A percentile compares a stretch with the other conserved stretches of the same genome.
Conservation (phyloP, 2,329 filamentous ascomycete genomes). For the Lasiodiplodia hormozganensis region DNA sequence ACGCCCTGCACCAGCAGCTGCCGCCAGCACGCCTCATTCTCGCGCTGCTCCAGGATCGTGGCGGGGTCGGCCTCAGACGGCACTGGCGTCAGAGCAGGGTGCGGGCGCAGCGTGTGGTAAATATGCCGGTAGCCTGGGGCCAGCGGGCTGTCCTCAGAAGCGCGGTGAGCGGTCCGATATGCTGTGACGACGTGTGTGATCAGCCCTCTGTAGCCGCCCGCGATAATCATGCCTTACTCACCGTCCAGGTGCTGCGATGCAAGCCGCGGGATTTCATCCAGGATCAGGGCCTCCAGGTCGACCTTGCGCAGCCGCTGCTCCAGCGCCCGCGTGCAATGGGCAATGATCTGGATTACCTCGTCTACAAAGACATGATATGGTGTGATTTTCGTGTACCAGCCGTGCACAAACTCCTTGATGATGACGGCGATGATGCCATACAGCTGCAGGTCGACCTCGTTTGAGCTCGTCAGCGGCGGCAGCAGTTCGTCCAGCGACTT, state of each 20-base stretch:
- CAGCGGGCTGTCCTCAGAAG: slow-evolving; percentile 65
- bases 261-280: slow-evolving; percentile 87
- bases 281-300: slow-evolving; percentile 79
- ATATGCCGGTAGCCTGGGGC: slow-evolving; percentile 69
- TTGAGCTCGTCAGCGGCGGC: slow-evolving; percentile 90
- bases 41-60: slow-evolving; percentile 66
- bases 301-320: slow-evolving; percentile 85
- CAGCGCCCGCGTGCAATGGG: slow-evolving; percentile 85
- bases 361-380: slow-evolving; percentile 86
- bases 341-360: slow-evolving; percentile 88
- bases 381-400: slow-evolving; percentile 93
- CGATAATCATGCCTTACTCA: slow-evolving; percentile 52
- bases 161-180: slow-evolving; percentile 72
- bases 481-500: slow-evolving; percentile 80
- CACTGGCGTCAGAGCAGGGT: slow-evolving; percentile 80
- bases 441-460: slow-evolving; percentile 90
- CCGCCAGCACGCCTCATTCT: slow-evolving; percentile 84
- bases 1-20: slow-evolving; percentile 85
- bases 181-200: slow-evolving; percentile 56
- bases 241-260: slow-evolving; percentile 81
- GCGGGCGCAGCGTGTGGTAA: slow-evolving; percentile 84
- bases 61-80: slow-evolving; percentile 63
- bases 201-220: slow-evolving; percentile 35
- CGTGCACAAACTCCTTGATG: slow-evolving; percentile 86
- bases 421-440: slow-evolving; percentile 93